Evolutionary conservation across 2,329 filamentous ascomycete species (phyloP).

Genomic region (Microdochium nivale): DNA sequence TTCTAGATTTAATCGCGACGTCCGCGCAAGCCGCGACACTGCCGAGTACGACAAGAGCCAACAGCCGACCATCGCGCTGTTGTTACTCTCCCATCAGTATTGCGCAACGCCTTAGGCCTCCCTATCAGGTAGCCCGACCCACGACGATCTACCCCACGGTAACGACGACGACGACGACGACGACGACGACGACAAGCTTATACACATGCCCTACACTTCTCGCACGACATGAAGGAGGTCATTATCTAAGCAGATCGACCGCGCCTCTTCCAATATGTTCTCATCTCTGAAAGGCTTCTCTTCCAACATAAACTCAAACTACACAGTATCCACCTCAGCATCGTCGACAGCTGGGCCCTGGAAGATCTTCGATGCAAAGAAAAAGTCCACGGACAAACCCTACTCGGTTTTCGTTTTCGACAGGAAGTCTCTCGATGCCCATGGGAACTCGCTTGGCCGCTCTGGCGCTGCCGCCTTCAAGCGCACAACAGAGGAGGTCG

Average conservation of each 20-base stretch:
- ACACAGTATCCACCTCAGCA: constrained; percentile 67
- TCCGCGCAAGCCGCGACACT: no score
- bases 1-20: no score
- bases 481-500: constrained; percentile 76
- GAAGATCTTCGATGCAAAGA: constrained; percentile 97
- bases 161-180: not conserved
- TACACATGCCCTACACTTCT: not conserved
- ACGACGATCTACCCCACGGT: not conserved
- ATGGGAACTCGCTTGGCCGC: constrained; percentile 51
- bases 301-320: constrained; percentile 87
- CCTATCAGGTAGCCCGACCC: not conserved
- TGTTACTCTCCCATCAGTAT: not conserved
- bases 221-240: not conserved
- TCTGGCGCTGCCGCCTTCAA: constrained; percentile 64
- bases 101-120: not conserved
- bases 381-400: constrained; percentile 83
- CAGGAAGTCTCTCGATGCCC: constrained; percentile 70
- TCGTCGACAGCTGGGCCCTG: constrained; percentile 83
- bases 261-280: constrained; percentile 59
- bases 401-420: constrained; percentile 95
- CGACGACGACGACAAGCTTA: not conserved
- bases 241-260: not conserved
- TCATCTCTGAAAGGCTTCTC: constrained; percentile 89
- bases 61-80: no score
- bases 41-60: no score